Evolutionary conservation across 768 basidiomycete species (phyloP), one percentile per base, ranked within the genome.

Genomic region (Clitopilus passeckerianus): DNA sequence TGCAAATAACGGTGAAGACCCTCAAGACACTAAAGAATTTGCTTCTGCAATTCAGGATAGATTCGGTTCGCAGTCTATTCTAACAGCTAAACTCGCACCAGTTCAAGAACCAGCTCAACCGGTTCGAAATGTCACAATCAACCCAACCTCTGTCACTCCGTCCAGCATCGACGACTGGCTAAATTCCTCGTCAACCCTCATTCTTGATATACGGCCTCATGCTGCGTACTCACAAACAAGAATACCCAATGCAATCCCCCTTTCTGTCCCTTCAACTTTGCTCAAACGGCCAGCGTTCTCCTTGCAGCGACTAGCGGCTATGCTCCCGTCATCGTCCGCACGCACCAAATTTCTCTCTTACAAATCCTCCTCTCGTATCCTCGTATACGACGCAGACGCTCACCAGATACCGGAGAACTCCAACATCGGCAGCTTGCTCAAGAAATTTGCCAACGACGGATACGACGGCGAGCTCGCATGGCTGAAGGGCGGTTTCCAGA

Each of bases 261-360:
- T 98, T 62, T 91, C 91, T 53, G 91, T 97, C 5, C 95, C 96
- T 1, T 94, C 95, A 2, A 98, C 95, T 0, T 87, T 98, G 20
- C 87, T 98, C 69, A 94, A 93, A 63, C 87, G 95, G 0, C 94
- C 94, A 1, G 79, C 87, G 2, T 96, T 94, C 75, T 87, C 91
- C 24, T 80, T 96, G 8, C 78, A 85, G 43, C 86, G 86, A 43
- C 81, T 98, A 24, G 75, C 83, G 6, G 84, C 85, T 24, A 95
- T 95, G 89, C 81, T 98, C n/a, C 82, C 89, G 8, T 84, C 83
- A 6, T 61, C 72, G 41, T 66, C 78, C 9, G 80, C 88, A 9
- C 83, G 88, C 30, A 69, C 75, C 33, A 78, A 79, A 58, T 91
- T 95, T 66, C 71, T 78, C 12, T 67, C 75, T 1, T 92, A 89